Evolutionary conservation across 805 yeast species (phyloP).

Genomic region (Cyberlindnera bimundalis): DNA sequence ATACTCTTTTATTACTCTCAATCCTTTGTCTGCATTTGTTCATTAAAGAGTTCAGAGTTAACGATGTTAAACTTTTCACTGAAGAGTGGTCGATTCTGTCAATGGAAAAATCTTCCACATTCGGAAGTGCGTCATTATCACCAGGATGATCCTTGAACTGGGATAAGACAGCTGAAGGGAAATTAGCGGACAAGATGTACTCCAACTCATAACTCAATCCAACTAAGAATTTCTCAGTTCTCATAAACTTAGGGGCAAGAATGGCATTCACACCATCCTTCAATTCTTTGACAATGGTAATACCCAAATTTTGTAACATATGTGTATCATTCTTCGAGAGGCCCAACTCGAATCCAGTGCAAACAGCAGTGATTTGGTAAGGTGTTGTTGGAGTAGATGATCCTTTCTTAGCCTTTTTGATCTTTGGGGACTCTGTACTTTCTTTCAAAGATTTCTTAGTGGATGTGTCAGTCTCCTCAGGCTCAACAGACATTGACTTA

Average conservation of each 20-base stretch:
- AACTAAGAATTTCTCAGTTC: constrained; percentile 84
- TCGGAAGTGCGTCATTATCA: constrained; percentile 23
- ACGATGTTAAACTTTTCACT: constrained; percentile 29
- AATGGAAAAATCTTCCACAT: constrained; percentile 29
- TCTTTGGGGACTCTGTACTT: constrained; percentile 1
- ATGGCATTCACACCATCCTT: constrained; percentile 42
- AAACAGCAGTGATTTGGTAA: constrained; percentile 43
- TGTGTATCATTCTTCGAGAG: constrained; percentile 41
- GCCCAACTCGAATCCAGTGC: constrained; percentile 63
- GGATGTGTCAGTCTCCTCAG: constrained; percentile 10
- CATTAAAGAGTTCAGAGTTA: constrained; percentile 24
- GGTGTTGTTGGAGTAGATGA: constrained; percentile 5
- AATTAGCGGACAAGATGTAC: constrained; percentile 53
- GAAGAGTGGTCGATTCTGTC: constrained; percentile 33
- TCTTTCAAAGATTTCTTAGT: too few species aligned
- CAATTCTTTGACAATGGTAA: constrained; percentile 39
- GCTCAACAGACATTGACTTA: constrained; percentile 10
- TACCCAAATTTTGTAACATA: constrained; percentile 51
- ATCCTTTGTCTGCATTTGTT: constrained; percentile 13
- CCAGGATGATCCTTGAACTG: constrained; percentile 17
- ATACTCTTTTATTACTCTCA: constrained; percentile 33
- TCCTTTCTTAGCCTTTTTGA: constrained; percentile 19
- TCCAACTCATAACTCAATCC: constrained; percentile 54
- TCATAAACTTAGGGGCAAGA: constrained; percentile 75
- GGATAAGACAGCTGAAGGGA: constrained; percentile 45